phyloP scores from a whole-genome alignment of 225 moss, liverwort and hornwort genomes.

The Marchantia paleacea region DNA sequence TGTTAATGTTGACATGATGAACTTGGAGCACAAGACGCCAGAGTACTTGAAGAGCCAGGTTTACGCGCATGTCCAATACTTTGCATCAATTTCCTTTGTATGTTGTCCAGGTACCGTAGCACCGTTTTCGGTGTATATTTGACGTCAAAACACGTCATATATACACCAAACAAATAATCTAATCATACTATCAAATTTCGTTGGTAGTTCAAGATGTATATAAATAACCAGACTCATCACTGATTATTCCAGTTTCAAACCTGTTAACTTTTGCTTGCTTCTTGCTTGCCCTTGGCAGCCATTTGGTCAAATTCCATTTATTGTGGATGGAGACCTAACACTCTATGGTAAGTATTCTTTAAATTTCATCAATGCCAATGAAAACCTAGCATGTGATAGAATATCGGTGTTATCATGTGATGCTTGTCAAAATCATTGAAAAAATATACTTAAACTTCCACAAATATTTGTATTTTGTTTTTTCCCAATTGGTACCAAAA shows the following conservation, averaged over 20 bases:
- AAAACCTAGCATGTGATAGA: background rate
- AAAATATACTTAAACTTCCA: background rate
- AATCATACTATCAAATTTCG: background rate
- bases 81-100: background rate
- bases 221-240: background rate
- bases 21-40: conserved; percentile 26
- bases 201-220: no score
- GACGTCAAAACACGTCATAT: no score
- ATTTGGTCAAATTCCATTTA: conserved; percentile 30
- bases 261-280: background rate
- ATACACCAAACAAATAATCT: background rate
- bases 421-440: background rate
- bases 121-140: background rate
- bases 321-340: conserved; percentile 20
- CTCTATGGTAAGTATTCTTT: conserved; percentile 26
- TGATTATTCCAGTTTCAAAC: background rate
- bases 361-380: background rate
- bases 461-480: no score
- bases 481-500: background rate
- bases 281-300: conserved; percentile 21
- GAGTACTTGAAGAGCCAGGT: conserved; percentile 23
- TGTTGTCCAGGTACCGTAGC: background rate
- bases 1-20: conserved; percentile 7
- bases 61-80: background rate
- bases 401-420: background rate